These are phyloP conservation scores for Lachancea thermotolerans DNA, from an alignment of 805 yeast species.

Conservation along the genomic window DNA sequence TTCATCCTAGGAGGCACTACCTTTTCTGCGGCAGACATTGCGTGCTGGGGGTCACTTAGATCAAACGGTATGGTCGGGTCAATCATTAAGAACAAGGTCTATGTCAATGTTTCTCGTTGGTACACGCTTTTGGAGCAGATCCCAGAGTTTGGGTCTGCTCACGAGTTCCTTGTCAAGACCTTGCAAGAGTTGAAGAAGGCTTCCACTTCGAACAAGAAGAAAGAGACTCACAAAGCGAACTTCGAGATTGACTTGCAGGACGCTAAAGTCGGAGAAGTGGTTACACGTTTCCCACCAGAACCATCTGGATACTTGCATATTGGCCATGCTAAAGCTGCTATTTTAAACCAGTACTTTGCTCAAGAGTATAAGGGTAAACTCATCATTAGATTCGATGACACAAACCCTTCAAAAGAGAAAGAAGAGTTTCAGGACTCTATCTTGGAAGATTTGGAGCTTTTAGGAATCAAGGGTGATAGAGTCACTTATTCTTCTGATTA, in stretches of 20 bases:
- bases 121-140: constrained; percentile 68
- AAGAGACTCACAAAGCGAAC: constrained; percentile 88
- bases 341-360: constrained; percentile 94
- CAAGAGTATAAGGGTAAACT: constrained; percentile 92
- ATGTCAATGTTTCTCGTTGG: constrained; percentile 90
- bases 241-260: constrained; percentile 88
- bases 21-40: constrained; percentile 73
- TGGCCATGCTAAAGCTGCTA: constrained; percentile 98
- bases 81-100: constrained; percentile 75
- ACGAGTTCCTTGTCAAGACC: constrained; percentile 60
- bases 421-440: constrained; percentile 91
- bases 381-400: constrained; percentile 95
- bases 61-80: constrained; percentile 92
- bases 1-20: constrained; percentile 57
- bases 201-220: constrained; percentile 60
- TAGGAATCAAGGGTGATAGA: constrained; percentile 89
- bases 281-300: constrained; percentile 98
- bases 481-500: constrained; percentile 90
- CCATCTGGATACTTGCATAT: constrained; percentile 97
- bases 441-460: constrained; percentile 79
- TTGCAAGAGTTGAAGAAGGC: constrained; percentile 67
- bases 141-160: constrained; percentile 60
- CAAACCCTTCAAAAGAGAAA: constrained; percentile 96
- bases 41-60: constrained; percentile 89
- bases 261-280: constrained; percentile 91